Evolutionary conservation across 2,329 filamentous ascomycete species (phyloP), one percentile per base, ranked within the genome.

Genomic region (Clarireedia sp.): DNA sequence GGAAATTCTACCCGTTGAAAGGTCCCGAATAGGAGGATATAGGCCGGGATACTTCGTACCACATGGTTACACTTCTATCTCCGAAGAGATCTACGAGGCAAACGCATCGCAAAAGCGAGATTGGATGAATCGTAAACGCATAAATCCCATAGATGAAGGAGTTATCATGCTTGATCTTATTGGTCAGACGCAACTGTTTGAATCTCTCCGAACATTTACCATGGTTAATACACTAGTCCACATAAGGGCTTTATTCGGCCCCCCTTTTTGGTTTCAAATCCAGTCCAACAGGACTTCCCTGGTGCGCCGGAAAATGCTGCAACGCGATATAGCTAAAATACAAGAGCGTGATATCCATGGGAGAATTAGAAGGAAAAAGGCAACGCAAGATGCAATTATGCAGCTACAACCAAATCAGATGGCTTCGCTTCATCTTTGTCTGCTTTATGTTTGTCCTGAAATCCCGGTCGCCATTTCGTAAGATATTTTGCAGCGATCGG

Each of bases 401-500:
- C 16, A 46, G 33, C 16, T 12, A 46, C 52, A 48, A 44, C 48
- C 23, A 56, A 48, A n/a, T 47, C 57, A 51, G 62, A 60, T 12
- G 37, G 36, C 49, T 60, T 63, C 16, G 51, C 55, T 37, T 59
- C 58, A 17, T 62, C 59, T 7, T 57, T 48, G 17, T 61, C 51
- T 33, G 49, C 50, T 19, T 66, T 62, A n/a, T 62, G 38, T 37
- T 60, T 56, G 14, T 67, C 66, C 21, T 61, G 60, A 51, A 68
- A 66, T 21, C 62, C 65, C 19, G 81, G 81, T 16, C 82, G 75
- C 72, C 78, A 86, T 67, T 81, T 83, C 36, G 74, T 72, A 23
- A 86, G 72, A 59, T 83, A 84, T 61, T 85, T 85, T 3, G 73
- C 76, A 3, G 82, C 82, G 70, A 84, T 76, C 0, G 82, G 75